Conservation (phyloP, 805 yeast species). For the Suhomyces pyralidae region DNA sequence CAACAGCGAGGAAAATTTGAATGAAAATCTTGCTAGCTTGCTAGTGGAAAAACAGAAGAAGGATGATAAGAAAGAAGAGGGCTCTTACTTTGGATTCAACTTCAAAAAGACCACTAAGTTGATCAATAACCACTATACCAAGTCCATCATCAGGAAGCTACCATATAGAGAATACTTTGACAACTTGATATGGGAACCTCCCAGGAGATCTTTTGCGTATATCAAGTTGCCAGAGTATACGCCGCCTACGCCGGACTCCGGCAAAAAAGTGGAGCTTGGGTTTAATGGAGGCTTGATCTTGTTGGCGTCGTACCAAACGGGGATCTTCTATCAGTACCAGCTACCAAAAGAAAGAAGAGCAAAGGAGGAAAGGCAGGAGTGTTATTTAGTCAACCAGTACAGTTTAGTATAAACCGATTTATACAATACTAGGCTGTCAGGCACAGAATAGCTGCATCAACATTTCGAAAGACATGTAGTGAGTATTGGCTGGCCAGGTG, state of each 20-base stretch:
- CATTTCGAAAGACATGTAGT: too few species aligned
- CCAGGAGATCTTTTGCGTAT: constrained; percentile 41
- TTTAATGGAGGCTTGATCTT: constrained; percentile 32
- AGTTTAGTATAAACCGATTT: constrained; percentile 13
- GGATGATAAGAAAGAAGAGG: constrained; percentile 10
- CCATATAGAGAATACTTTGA: constrained; percentile 42
- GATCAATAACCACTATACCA: constrained; percentile 35
- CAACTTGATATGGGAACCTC: constrained; percentile 42
- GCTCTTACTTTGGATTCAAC: constrained; percentile 17
- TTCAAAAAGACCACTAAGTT: constrained; percentile 25
- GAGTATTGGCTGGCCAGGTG: too few species aligned
- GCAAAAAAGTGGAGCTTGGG: constrained; percentile 35
- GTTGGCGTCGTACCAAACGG: constrained; percentile 38
- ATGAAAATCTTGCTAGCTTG: constrained; percentile 41
- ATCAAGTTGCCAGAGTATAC: constrained; percentile 35
- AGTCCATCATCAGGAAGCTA: constrained; percentile 34
- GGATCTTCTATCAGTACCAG: constrained; percentile 37
- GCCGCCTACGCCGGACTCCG: constrained; percentile 7
- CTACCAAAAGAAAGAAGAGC: constrained; percentile 20
- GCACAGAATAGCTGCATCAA: too few species aligned
- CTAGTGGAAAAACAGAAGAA: constrained; percentile 24
- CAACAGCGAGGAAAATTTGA: constrained; percentile 31
- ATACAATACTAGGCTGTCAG: too few species aligned
- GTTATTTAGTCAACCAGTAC: constrained; percentile 28
- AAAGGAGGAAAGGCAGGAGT: constrained; percentile 26